These are phyloP conservation scores for Royoungia palumana DNA, from an alignment of 768 basidiomycete species.

Conservation along the genomic window DNA sequence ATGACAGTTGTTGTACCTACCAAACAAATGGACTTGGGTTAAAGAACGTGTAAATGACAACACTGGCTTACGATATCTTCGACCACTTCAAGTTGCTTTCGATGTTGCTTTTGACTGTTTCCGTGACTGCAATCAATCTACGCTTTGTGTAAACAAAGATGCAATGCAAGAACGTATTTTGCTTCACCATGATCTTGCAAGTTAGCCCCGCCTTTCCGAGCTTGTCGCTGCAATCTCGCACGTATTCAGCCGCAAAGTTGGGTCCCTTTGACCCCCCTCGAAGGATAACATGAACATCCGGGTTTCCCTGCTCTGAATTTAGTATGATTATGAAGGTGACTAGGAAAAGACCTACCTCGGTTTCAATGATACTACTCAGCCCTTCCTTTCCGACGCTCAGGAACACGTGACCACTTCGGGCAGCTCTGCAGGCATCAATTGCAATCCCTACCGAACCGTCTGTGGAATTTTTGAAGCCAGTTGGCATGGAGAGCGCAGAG, in stretches of 20 bases:
- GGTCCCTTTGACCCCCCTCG: constrained; percentile 89
- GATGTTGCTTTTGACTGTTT: constrained; percentile 90
- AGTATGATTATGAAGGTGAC: background rate
- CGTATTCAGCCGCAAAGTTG: constrained; percentile 79
- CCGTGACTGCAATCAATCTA: constrained; percentile 98
- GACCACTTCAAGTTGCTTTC: constrained; percentile 83
- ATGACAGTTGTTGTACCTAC: constrained; percentile 71
- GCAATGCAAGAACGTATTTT: background rate
- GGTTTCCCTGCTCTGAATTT: constrained; percentile 66
- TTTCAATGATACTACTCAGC: constrained; percentile 91
- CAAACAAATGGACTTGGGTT: constrained; percentile 11
- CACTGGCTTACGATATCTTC: constrained; percentile 71
- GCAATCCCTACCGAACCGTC: constrained; percentile 92
- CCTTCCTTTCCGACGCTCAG: constrained; percentile 97
- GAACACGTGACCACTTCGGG: constrained; percentile 89
- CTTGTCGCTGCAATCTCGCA: constrained; percentile 70
- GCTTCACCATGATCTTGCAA: constrained; percentile 80
- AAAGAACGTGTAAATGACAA: background rate
- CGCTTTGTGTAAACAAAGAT: background rate
- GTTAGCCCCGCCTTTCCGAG: constrained; percentile 74
- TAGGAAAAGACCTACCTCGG: constrained; percentile 50
- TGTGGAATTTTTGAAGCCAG: constrained; percentile 98
- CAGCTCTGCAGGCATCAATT: constrained; percentile 92
- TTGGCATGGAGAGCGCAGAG: constrained; percentile 88
- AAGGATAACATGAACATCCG: constrained; percentile 90